Base-by-base conservation (phyloP, 768 basidiomycete genomes). In the Amyloporia xantha region DNA sequence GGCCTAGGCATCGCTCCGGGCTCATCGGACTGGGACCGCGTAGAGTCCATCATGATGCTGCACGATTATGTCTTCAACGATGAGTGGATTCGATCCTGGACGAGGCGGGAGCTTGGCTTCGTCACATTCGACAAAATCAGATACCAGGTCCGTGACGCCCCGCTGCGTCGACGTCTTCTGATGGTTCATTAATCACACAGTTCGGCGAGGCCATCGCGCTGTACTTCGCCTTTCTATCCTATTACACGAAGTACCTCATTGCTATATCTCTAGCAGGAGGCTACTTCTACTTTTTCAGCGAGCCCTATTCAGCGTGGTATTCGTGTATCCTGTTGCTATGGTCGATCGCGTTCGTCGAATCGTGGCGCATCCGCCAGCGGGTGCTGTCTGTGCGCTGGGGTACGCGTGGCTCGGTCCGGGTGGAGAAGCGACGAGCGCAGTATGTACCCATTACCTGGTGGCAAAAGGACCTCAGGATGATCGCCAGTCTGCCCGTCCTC, bases 301-400 rank as follows among this genome's bases (percentile, higher is more conserved):
- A 76, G 1, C 77, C 84, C 0, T 97, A 92, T 66, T 84, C 85
- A 7, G 76, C 86, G 10, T 40, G 78, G 3, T 97, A 92, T 63
- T 91, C 91, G 0, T 66, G 76, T 46, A 66, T 88, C 19, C 69
- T 95, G 41, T 77, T 82, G n/a, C 47, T 92, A 2, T 99, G 94
- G 89, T 84, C 86, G 0, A 73, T 91, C 41, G 65, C 77, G 17
- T 95, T 94, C 59, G 86, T 94, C 52, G 93, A 97, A 64, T 85
- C 82, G 72, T 99, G 95, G 95, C 78, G 87, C 24, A 77, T 96
- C 30, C 79, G 79, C 50, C 90, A 98, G 66, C 80, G 86, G 15
- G 80, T 84, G 35, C 71, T 95, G n/a, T 81, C 90, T 1, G 76
- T 92, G 41, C 75, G 81, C 25, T 94, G 90, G 74, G 86, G 87